Evolutionary conservation across 2,329 filamentous ascomycete species (phyloP).

Genomic region (Microsporum audouinii): DNA sequence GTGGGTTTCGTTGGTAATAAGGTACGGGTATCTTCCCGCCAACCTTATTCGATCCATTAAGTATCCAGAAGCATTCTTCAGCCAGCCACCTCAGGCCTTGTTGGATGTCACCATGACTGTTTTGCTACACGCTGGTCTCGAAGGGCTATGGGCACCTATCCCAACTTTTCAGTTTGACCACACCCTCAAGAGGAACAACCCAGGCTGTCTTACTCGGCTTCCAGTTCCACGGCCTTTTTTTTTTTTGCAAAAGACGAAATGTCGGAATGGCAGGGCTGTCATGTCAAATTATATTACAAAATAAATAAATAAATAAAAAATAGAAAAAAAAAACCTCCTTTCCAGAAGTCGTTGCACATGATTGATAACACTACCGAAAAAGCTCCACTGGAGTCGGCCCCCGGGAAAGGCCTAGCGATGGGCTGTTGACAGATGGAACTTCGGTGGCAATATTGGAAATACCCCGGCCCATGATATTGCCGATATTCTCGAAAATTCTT

Average conservation of each 20-base stretch:
- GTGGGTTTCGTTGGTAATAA: neutral
- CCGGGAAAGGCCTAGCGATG: neutral
- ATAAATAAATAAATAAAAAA: neutral
- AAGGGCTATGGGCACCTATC: slow-evolving; percentile 10
- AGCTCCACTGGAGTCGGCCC: neutral
- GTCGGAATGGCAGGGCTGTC: slow-evolving; percentile 12
- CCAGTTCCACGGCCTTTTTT: slow-evolving; percentile 11
- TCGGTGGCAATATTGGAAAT: slow-evolving; percentile 15
- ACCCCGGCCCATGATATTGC: slow-evolving; percentile 19
- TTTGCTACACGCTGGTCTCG: neutral
- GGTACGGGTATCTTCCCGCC: neutral
- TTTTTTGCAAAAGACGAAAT: slow-evolving; percentile 20
- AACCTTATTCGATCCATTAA: neutral
- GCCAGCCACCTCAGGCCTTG: neutral
- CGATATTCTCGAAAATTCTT: slow-evolving; percentile 28
- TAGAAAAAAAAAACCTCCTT: neutral
- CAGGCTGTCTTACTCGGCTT: slow-evolving; percentile 15
- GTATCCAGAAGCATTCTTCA: neutral
- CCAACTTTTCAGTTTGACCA: slow-evolving; percentile 18
- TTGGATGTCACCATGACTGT: neutral
- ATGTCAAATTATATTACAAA: slow-evolving; percentile 13
- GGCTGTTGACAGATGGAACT: neutral
- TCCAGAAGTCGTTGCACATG: no score
- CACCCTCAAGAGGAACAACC: slow-evolving; percentile 10
- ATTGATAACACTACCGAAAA: no score